Percentiles rank a stretch among this genome's conserved stretches.
Conservation (phyloP, 2,329 filamentous ascomycete species). For the Monosporascus sp. region DNA sequence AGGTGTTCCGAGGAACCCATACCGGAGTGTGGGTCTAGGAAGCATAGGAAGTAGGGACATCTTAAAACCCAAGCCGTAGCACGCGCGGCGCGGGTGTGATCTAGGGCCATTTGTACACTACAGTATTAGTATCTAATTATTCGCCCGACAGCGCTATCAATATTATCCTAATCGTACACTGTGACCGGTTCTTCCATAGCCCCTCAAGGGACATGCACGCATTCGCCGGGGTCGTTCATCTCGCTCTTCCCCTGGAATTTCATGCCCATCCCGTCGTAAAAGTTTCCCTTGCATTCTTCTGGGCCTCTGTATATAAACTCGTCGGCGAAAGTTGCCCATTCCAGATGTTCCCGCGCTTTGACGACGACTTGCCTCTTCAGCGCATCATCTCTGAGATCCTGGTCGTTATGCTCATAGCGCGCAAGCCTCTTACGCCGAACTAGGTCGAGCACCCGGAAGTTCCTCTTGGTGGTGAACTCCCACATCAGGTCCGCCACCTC, state of each 20-base stretch:
- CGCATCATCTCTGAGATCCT: neutral
- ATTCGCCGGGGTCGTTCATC: neutral
- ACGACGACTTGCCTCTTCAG: neutral
- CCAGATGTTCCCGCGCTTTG: neutral
- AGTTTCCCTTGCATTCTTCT: conserved; percentile 1
- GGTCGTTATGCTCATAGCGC: neutral
- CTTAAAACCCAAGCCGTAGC: neutral
- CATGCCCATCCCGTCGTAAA: conserved; percentile 1
- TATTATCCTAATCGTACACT: too few species aligned
- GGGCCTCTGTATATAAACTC: neutral
- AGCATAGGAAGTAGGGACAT: neutral
- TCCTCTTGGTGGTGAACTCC: neutral
- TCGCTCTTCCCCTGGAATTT: conserved; percentile 1
- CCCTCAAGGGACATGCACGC: neutral
- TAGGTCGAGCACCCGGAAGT: neutral
- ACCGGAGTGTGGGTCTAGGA: neutral
- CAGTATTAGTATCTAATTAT: neutral
- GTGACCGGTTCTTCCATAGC: neutral
- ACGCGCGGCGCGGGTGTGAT: too few species aligned
- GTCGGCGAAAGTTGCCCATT: neutral
- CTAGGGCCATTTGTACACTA: neutral
- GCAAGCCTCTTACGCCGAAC: neutral
- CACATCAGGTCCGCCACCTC: neutral
- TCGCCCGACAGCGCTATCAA: too few species aligned
- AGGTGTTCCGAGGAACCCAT: neutral